Percentiles rank a stretch among this genome's conserved stretches.
These are phyloP conservation scores for Penicillium egyptiacum DNA, from an alignment of 495 filamentous ascomycete species.

Conservation along the genomic window DNA sequence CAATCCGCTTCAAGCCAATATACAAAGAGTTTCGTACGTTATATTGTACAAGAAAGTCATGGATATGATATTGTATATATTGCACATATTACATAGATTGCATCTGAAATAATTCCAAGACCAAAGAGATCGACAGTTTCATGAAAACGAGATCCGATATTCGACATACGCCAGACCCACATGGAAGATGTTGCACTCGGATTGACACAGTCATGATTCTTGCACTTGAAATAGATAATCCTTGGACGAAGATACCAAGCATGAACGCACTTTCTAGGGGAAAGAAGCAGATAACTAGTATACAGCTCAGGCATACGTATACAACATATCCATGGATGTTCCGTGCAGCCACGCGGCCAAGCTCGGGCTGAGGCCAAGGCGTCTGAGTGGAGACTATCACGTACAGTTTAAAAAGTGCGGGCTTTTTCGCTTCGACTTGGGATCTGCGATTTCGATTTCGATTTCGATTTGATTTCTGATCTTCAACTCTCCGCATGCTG, in stretches of 20 bases:
- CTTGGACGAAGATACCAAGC: background rate
- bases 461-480: background rate
- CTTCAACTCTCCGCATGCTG: background rate
- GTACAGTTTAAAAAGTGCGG: background rate
- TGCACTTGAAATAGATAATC: background rate
- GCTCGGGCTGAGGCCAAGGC: conserved; percentile 10
- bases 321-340: too few species aligned
- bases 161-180: conserved; percentile 6
- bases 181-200: conserved; percentile 11
- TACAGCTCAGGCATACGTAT: too few species aligned
- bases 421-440: conserved; percentile 2
- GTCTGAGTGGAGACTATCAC: background rate
- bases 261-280: background rate
- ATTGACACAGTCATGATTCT: background rate
- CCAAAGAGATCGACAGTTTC: background rate
- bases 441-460: background rate
- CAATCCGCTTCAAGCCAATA: background rate
- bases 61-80: too few species aligned
- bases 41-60: too few species aligned
- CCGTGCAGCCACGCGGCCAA: conserved; percentile 6
- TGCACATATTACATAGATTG: too few species aligned
- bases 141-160: conserved; percentile 5
- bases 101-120: background rate
- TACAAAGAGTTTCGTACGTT: too few species aligned
- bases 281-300: background rate